Evolutionary conservation across 2,329 filamentous ascomycete genomes (phyloP), one percentile per base, ranked within the genome.

Genomic region (Blastomyces gilchristii): DNA sequence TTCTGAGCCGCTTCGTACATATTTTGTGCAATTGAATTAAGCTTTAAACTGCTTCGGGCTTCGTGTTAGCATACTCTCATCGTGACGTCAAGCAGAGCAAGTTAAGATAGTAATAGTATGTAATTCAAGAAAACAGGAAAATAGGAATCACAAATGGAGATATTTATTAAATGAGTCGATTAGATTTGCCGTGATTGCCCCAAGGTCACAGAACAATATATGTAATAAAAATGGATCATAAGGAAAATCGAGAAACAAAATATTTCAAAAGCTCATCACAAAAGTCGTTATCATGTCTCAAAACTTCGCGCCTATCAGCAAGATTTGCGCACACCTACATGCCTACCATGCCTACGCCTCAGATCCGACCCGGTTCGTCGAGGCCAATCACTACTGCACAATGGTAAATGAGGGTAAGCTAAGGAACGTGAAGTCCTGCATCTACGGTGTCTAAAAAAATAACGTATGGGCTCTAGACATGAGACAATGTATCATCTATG

Each of bases 291-390:
- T 58, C n/a, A 58, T 59, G 57, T 43, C 57, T 18, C 76, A 78
- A 62, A 73, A 77, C 67, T 90, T 95, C 72, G 78, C 81, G 0
- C 90, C 90, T 0, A 75, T 90, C 7, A 87, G 90, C 69, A 83
- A 85, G 61, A 82, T 95, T 58, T 94, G 90, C 74, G 90, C 89
- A 0, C 89, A 93, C 71, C 80, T 96, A 0, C 92, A 94, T 69
- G 90, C 89, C n/a, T 92, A 92, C 71, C 91, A 95, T 71, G 85
- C 87, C 58, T 94, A 94, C 71, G 87, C 86, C n/a, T 81, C 85
- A 34, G 88, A 93, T 56, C 85, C 86, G 0, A 81, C 78, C 1
- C 85, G 88, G 16, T 81, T 79, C 49, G 86, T 95, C 1, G 89
- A 94, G 72, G 79, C 90, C 0, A 91, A 94, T 71, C 90, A 95